A percentile compares a stretch with the other conserved stretches of the same genome.
These are phyloP conservation scores for Crucibulum parvulum DNA, from an alignment of 1,284 basidiomycete species.

Conservation along the genomic window DNA sequence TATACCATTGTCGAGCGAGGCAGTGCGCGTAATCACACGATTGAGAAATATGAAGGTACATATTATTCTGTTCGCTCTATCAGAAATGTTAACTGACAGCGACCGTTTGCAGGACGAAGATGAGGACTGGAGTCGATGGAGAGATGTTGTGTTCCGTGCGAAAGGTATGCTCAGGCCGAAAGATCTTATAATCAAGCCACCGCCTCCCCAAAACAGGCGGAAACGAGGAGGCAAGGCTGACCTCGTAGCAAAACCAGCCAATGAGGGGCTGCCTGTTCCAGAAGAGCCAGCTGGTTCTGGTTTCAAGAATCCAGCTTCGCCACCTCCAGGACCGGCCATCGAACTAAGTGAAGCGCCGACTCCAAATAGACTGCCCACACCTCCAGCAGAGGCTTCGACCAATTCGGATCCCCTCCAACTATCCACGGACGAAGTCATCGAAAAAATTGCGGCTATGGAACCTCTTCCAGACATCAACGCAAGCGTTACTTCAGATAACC, in stretches of 20 bases:
- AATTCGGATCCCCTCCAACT: conserved; percentile 40
- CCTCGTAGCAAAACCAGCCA: conserved; percentile 22
- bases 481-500: conserved; percentile 39
- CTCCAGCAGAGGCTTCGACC: background rate
- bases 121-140: conserved; percentile 92
- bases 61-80: background rate
- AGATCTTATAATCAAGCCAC: conserved; percentile 52
- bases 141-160: conserved; percentile 82
- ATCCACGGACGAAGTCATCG: conserved; percentile 50
- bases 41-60: conserved; percentile 85
- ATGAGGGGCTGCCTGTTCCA: conserved; percentile 3
- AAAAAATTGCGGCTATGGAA: conserved; percentile 44
- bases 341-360: background rate
- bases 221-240: conserved; percentile 64
- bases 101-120: conserved; percentile 71
- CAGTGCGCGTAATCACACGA: conserved; percentile 85
- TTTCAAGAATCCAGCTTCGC: background rate
- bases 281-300: background rate
- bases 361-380: background rate
- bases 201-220: conserved; percentile 63
- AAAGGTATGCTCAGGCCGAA: conserved; percentile 66
- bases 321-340: background rate
- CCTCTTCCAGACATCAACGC: conserved; percentile 33
- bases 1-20: conserved; percentile 84
- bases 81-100: conserved; percentile 6